phyloP scores from a whole-genome alignment of 768 basidiomycete genomes.

The Ramaria sp. region DNA sequence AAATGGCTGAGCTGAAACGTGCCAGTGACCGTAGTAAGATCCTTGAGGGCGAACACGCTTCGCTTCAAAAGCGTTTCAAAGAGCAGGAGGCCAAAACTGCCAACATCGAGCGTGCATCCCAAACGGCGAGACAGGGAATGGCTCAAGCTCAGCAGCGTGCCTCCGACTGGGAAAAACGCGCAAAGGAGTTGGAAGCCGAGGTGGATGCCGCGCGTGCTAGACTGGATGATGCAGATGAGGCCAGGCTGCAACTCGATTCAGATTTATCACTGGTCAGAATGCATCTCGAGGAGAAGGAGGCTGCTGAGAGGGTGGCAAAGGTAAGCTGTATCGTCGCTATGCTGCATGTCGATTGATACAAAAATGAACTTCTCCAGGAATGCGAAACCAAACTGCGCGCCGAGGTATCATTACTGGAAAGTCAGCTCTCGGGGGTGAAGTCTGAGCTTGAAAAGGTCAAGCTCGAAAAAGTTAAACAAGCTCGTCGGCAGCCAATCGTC shows the following conservation, averaged over 20 bases:
- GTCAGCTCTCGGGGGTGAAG: conserved; percentile 46
- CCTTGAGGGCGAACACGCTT: conserved; percentile 56
- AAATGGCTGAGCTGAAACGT: conserved; percentile 59
- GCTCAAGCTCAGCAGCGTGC: conserved; percentile 68
- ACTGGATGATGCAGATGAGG: conserved; percentile 59
- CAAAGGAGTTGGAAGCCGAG: conserved; percentile 58
- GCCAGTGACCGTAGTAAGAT: conserved; percentile 43
- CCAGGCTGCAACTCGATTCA: conserved; percentile 52
- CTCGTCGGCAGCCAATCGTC: neutral
- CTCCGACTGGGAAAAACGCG: conserved; percentile 71
- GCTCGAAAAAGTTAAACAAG: conserved; percentile 13
- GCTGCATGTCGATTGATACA: neutral
- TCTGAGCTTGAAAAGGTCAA: conserved; percentile 39
- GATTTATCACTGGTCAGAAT: conserved; percentile 58
- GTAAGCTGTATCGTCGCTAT: conserved; percentile 26
- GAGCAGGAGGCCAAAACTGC: conserved; percentile 56
- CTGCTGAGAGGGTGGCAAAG: conserved; percentile 55
- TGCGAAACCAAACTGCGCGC: conserved; percentile 60
- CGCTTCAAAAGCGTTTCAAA: conserved; percentile 61
- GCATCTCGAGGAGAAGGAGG: conserved; percentile 70
- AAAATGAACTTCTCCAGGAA: conserved; percentile 35
- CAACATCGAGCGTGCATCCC: conserved; percentile 51
- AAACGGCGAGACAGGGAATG: conserved; percentile 50
- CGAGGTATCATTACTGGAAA: conserved; percentile 52
- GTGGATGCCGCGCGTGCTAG: conserved; percentile 48